Conservation (phyloP, 176 grass and related monocot genomes). For the Pontederia crassipes region DNA sequence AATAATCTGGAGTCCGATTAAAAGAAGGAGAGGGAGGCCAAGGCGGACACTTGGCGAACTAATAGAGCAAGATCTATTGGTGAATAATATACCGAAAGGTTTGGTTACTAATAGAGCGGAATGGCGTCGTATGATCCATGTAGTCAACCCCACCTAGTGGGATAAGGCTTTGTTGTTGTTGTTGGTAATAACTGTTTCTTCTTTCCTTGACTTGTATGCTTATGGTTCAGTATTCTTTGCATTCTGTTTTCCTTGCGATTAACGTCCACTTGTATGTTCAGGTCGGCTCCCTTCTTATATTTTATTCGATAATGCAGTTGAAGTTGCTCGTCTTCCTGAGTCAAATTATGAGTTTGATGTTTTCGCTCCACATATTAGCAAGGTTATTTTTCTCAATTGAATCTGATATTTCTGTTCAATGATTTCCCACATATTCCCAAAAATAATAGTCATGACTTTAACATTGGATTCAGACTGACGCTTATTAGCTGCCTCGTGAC, state of each 20-base stretch:
- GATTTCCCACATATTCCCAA: background rate
- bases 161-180: no score
- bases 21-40: no score
- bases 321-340: constrained; percentile 77
- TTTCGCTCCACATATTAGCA: constrained; percentile 55
- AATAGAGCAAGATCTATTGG: no score
- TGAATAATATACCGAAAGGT: no score
- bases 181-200: constrained; percentile 30
- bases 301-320: constrained; percentile 73
- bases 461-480: no score
- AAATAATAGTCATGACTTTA: background rate
- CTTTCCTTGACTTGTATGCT: background rate
- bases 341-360: constrained; percentile 58
- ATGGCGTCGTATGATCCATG: no score
- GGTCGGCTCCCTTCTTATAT: constrained; percentile 87
- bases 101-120: no score
- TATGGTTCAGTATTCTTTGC: background rate
- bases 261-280: constrained; percentile 29
- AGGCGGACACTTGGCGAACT: no score
- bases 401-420: background rate
- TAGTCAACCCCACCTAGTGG: no score
- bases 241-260: background rate
- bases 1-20: constrained; percentile 6
- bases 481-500: no score
- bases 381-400: constrained; percentile 24